Evolutionary conservation across 2,329 filamentous ascomycete species (phyloP).

Genomic region (Volutella citrinella): DNA sequence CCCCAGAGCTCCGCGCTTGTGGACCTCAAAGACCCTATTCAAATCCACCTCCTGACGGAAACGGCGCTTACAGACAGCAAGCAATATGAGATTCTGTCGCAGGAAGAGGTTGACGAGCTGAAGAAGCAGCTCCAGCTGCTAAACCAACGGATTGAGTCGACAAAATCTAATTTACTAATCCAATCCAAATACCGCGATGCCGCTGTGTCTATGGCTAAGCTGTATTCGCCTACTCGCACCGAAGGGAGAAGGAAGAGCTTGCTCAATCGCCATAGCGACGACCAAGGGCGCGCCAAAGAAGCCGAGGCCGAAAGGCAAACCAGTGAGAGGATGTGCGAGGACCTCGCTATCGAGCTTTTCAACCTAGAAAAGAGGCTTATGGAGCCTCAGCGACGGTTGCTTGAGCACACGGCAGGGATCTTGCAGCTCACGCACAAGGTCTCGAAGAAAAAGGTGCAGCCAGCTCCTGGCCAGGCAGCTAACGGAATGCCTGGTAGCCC

Average conservation of each 20-base stretch:
- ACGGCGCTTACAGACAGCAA: constrained; percentile 88
- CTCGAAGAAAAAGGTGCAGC: constrained; percentile 54
- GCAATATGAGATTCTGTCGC: constrained; percentile 78
- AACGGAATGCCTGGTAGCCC: constrained; percentile 70
- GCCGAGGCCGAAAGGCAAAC: constrained; percentile 72
- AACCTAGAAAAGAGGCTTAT: constrained; percentile 73
- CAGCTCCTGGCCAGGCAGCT: constrained; percentile 38
- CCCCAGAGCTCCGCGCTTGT: constrained; percentile 55
- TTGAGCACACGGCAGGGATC: constrained; percentile 91
- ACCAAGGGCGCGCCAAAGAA: constrained; percentile 50
- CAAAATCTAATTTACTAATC: constrained; percentile 77
- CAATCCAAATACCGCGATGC: constrained; percentile 95
- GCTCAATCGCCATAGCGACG: constrained; percentile 49
- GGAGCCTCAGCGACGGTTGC: constrained; percentile 69
- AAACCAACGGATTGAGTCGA: constrained; percentile 73
- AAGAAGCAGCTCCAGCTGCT: constrained; percentile 82
- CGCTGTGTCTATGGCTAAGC: constrained; percentile 76
- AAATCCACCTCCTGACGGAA: constrained; percentile 89
- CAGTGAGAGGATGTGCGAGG: constrained; percentile 80
- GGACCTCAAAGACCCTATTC: constrained; percentile 69
- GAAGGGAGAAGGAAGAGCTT: constrained; percentile 48
- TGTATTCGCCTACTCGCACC: constrained; percentile 62
- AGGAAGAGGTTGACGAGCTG: constrained; percentile 85
- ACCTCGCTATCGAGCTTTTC: constrained; percentile 77
- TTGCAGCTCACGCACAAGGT: constrained; percentile 85